These are phyloP conservation scores for Wickerhamomyces xylosicus DNA, from an alignment of 805 yeast genomes.

Conservation along the genomic window DNA sequence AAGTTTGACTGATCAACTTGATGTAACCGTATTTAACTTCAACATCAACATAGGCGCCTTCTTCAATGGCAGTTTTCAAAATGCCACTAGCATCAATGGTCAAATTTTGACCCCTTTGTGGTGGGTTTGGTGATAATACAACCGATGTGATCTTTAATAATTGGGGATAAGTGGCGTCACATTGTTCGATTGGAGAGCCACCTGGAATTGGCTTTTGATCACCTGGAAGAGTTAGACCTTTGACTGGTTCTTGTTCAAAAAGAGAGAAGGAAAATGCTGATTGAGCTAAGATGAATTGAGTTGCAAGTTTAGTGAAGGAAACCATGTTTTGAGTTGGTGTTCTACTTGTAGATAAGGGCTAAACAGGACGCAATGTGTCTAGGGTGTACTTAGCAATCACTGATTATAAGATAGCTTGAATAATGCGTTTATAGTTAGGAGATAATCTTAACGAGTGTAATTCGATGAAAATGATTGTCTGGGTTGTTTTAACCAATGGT, in stretches of 20 bases:
- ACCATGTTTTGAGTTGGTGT: constrained; percentile 1
- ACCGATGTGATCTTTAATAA: constrained; percentile 51
- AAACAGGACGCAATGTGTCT: too few relatives aligned
- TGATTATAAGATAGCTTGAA: too few relatives aligned
- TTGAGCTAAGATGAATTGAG: constrained; percentile 3
- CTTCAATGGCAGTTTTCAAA: constrained; percentile 43
- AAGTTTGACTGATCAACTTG: constrained; percentile 78
- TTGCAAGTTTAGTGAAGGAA: constrained; percentile 2
- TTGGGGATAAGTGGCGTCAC: constrained; percentile 61
- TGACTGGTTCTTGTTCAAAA: constrained; percentile 10
- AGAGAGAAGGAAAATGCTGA: constrained; percentile 12
- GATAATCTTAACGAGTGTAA: too few relatives aligned
- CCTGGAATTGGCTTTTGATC: constrained; percentile 74
- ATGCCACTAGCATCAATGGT: constrained; percentile 70
- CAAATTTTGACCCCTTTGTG: constrained; percentile 73
- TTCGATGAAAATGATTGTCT: too few relatives aligned
- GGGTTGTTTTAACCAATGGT: too few relatives aligned
- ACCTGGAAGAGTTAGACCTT: constrained; percentile 21
- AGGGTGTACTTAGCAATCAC: too few relatives aligned
- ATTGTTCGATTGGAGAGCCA: constrained; percentile 70
- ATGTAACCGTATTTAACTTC: constrained; percentile 91
- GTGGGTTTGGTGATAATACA: constrained; percentile 75
- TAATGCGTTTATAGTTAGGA: too few relatives aligned
- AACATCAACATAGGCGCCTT: constrained; percentile 92
- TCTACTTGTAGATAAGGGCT: too few relatives aligned